Conservation (phyloP, 257 asterid species). For the Plantago major region DNA sequence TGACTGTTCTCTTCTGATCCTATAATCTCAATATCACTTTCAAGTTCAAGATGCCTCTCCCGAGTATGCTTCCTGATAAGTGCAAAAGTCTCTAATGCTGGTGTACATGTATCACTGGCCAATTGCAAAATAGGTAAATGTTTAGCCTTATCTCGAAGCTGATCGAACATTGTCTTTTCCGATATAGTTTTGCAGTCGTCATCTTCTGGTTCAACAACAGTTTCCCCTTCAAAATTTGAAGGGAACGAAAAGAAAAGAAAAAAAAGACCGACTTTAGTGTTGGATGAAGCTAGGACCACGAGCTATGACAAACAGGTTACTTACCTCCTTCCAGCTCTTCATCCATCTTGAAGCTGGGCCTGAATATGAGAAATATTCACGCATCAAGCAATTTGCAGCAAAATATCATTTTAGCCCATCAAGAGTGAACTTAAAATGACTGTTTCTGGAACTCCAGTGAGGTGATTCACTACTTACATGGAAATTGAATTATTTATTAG, state of each 20-base stretch:
- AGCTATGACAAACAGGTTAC: conserved; percentile 16
- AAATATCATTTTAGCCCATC: neutral
- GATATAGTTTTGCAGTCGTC: conserved; percentile 72
- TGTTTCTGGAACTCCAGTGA: neutral
- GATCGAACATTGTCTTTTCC: conserved; percentile 74
- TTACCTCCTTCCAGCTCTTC: conserved; percentile 72
- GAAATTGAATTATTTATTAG: conserved; percentile 37
- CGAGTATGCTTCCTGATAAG: conserved; percentile 77
- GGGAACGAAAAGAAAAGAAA: conserved; percentile 12
- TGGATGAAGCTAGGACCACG: conserved; percentile 20
- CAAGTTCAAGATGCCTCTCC: conserved; percentile 51
- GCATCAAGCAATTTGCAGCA: neutral
- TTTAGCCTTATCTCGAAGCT: conserved; percentile 76
- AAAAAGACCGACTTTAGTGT: conserved; percentile 4
- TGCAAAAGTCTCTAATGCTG: conserved; percentile 62
- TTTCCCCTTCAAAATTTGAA: conserved; percentile 33
- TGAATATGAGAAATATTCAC: conserved; percentile 33
- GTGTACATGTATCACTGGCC: conserved; percentile 36
- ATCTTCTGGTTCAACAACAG: conserved; percentile 43
- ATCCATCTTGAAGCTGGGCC: conserved; percentile 84
- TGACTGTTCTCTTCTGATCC: conserved; percentile 27
- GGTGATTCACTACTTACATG: conserved; percentile 40
- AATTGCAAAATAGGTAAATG: conserved; percentile 48
- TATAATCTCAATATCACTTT: conserved; percentile 31
- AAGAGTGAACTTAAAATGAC: neutral